Percentiles rank a stretch among this genome's conserved stretches.
phyloP scores from a whole-genome alignment of 176 grass and related monocot genomes.

The Melocanna baccifera region DNA sequence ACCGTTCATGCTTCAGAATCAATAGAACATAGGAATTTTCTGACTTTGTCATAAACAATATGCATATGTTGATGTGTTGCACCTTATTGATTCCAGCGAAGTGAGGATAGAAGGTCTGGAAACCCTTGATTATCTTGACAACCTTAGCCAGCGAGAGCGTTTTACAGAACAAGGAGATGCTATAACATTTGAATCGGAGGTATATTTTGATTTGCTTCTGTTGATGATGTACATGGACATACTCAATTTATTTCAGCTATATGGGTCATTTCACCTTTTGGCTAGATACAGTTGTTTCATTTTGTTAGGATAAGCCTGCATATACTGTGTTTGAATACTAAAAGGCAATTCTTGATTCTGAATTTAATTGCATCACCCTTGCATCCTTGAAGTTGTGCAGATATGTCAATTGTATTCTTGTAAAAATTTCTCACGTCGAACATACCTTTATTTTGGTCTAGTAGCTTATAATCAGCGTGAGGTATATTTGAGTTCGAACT shows the following conservation, averaged over 20 bases:
- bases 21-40: neutral
- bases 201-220: conserved; percentile 23
- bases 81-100: conserved; percentile 50
- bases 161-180: conserved; percentile 93
- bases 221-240: neutral
- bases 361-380: neutral
- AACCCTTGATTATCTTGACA: conserved; percentile 92
- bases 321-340: neutral
- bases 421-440: neutral
- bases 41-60: neutral
- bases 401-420: neutral
- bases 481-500: neutral
- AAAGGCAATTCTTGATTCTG: neutral
- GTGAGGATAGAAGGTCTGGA: conserved; percentile 96
- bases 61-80: neutral
- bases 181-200: conserved; percentile 93
- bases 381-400: neutral
- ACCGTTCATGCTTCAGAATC: neutral
- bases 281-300: neutral
- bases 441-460: neutral
- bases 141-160: conserved; percentile 67
- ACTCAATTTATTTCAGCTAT: neutral
- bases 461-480: neutral
- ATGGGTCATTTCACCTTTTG: neutral
- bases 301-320: neutral